Evolutionary conservation across 495 filamentous ascomycete genomes (phyloP).

Genomic region (Diplogelasinospora grovesii): DNA sequence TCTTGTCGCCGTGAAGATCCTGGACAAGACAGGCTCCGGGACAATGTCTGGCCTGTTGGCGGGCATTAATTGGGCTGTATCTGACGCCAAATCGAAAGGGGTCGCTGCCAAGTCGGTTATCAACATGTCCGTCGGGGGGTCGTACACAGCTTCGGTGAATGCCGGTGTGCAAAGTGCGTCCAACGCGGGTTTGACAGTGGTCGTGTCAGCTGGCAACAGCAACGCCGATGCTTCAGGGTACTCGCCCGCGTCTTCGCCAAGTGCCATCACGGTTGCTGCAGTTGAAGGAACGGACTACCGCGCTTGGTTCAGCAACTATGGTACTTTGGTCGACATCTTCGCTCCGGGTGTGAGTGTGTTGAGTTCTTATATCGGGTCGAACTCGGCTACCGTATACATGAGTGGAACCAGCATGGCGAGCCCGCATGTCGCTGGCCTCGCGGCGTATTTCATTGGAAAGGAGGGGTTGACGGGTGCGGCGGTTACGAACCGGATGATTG

Average conservation of each 20-base stretch:
- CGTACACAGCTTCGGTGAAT: conserved; percentile 47
- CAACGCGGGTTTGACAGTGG: conserved; percentile 41
- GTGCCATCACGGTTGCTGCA: conserved; percentile 53
- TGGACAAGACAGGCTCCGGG: conserved; percentile 36
- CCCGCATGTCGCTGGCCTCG: conserved; percentile 45
- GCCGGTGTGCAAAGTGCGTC: conserved; percentile 41
- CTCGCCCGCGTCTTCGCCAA: conserved; percentile 50
- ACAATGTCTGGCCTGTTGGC: conserved; percentile 41
- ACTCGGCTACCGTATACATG: conserved; percentile 32
- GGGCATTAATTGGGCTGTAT: conserved; percentile 50
- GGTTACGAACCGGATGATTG: conserved; percentile 7
- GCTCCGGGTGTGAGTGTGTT: conserved; percentile 48
- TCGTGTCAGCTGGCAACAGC: conserved; percentile 49
- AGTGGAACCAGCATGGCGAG: conserved; percentile 45
- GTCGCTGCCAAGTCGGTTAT: conserved; percentile 35
- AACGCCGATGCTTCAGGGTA: conserved; percentile 27
- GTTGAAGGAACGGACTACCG: conserved; percentile 37
- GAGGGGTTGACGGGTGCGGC: conserved; percentile 7
- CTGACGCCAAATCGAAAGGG: conserved; percentile 35
- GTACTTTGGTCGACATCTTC: conserved; percentile 52
- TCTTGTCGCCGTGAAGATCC: conserved; percentile 61
- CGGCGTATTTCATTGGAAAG: conserved; percentile 38
- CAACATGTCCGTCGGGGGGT: conserved; percentile 50
- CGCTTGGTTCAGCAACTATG: conserved; percentile 55
- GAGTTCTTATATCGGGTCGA: conserved; percentile 14